Base-by-base conservation (phyloP, 2,329 filamentous ascomycete species). In the Clarireedia monteithiana region DNA sequence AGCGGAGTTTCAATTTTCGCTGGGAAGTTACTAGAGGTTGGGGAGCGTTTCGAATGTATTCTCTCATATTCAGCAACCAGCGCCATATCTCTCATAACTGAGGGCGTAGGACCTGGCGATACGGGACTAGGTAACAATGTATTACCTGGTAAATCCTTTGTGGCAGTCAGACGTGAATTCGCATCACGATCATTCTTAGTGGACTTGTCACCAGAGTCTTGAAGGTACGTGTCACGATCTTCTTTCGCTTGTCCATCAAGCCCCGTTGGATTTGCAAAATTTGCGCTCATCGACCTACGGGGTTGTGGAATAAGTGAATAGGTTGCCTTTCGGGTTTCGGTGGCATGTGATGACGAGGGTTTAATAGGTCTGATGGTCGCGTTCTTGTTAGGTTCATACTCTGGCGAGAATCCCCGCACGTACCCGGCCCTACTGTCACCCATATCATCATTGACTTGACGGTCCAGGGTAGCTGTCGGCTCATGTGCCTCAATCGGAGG, bases 351-450 rank as follows among this genome's bases (percentile, higher is more conserved):
- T 5, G 48, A 46, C 6, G 52, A 47, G 9, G 47, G 48, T 27
- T 45, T 50, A 38, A 88, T 81, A n/a, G 79, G 73, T 53, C 85
- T 80, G 42, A 90, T 87, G n/a, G 82, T 83, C 27, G 87, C 85
- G 67, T 82, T 85, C 40, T 83, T 81, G 59, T 84, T 83, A 12
- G 86, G 86, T 47, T 86, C 85, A 69, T 91, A 91, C 53, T 86
- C 85, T 12, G 85, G 85, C 17, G 88, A 90, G 67, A 91, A 90
- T 2, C 85, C 83, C 60, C 82, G 76, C 39, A 76, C 45, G 27
- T 55, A 48, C 1, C 63, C 59, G 9, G 12, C 24, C 7, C 14
- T n/a, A 27, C 63, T 52, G 30, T 58, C 49, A 27, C 66, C 66
- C 9, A 60, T 51, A 40, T 55, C 60, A 15, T 65, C 58, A 42